Evolutionary conservation across 1,284 basidiomycete species (phyloP).

Genomic region (Laetiporus sulphureus): DNA sequence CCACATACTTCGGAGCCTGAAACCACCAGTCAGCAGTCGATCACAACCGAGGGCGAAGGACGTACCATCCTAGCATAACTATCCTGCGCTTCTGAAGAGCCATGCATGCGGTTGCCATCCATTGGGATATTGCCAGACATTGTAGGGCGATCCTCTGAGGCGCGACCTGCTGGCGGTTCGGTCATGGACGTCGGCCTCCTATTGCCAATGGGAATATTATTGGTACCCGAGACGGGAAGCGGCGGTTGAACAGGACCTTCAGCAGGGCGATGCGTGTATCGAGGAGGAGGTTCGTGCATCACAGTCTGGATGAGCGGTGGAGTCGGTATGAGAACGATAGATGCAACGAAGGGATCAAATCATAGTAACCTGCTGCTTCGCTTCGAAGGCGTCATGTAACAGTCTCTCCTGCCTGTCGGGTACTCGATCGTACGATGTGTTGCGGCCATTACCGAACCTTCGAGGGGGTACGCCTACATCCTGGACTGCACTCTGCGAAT

Average conservation of each 20-base stretch:
- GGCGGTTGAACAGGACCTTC: conserved; percentile 1
- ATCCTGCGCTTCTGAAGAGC: too few species aligned
- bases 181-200: conserved; percentile 1
- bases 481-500: neutral
- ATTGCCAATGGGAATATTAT: conserved; percentile 8
- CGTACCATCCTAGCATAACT: too few species aligned
- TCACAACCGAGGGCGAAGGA: too few species aligned
- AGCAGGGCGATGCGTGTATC: neutral
- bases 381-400: neutral
- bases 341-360: conserved; percentile 2
- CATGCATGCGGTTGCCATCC: too few species aligned
- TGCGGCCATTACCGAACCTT: neutral
- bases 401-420: neutral
- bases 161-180: neutral
- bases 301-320: conserved; percentile 1
- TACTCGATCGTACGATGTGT: neutral
- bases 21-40: too few species aligned
- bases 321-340: neutral
- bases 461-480: neutral
- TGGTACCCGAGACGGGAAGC: conserved; percentile 8
- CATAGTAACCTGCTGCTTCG: conserved; percentile 1
- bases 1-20: too few species aligned
- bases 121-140: too few species aligned
- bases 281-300: neutral
- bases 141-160: too few species aligned